Evolutionary conservation across 1,284 basidiomycete genomes (phyloP).

Genomic region (Pascua sp.): DNA sequence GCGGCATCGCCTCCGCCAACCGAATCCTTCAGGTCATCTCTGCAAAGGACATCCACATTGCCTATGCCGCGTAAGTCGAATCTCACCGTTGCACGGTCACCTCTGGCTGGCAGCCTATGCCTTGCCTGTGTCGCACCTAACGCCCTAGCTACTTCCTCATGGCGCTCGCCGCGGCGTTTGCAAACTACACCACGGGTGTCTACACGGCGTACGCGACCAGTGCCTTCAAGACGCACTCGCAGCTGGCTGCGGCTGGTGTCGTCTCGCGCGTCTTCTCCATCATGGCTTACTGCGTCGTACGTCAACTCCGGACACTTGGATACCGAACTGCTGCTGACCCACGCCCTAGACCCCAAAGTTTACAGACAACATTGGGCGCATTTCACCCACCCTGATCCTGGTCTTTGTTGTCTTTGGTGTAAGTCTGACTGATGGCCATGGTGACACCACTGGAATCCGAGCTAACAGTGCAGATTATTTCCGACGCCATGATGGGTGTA

Average conservation of each 20-base stretch:
- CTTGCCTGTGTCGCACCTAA: neutral
- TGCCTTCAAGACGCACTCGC: conserved; percentile 1
- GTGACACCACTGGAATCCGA: no score
- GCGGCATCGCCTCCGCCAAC: conserved; percentile 1
- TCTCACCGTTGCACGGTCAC: no score
- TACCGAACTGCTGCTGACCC: no score
- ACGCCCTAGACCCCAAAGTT: neutral
- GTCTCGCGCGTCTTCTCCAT: conserved; percentile 1
- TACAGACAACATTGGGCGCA: conserved; percentile 2
- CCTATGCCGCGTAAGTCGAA: conserved; percentile 1
- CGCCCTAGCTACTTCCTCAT: conserved; percentile 1
- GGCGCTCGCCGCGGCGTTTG: neutral
- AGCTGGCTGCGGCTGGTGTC: neutral
- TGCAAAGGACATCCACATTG: conserved; percentile 1
- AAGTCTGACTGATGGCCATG: no score
- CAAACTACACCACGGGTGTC: neutral
- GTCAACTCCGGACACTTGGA: no score
- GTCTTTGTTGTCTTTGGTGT: neutral
- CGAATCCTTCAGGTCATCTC: conserved; percentile 1
- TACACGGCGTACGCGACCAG: neutral
- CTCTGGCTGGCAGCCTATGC: no score
- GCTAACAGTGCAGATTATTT: neutral
- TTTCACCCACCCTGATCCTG: neutral
- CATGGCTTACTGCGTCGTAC: neutral
- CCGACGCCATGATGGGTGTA: conserved; percentile 3